Percentiles rank a stretch among this genome's conserved stretches.
phyloP scores from a whole-genome alignment of 1,284 basidiomycete genomes.

The Cryptococcus maquisensis region DNA sequence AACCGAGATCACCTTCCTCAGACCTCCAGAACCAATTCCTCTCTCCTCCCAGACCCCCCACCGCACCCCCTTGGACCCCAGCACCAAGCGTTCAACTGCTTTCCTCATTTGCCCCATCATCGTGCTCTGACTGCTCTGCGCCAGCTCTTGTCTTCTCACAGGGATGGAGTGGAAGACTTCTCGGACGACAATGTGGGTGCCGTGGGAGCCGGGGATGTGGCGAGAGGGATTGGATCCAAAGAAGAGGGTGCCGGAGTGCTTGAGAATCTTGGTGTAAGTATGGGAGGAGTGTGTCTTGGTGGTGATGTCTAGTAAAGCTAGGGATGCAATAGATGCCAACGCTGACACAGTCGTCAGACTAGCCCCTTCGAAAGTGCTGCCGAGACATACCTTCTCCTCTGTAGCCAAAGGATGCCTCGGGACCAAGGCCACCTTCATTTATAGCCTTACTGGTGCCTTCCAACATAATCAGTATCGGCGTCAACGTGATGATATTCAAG shows the following conservation, averaged over 20 bases:
- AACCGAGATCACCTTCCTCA: conserved; percentile 25
- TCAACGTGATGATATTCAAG: not conserved
- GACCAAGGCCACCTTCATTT: conserved; percentile 11
- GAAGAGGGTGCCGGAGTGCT: conserved; percentile 57
- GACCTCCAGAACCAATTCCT: conserved; percentile 8
- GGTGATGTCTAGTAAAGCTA: conserved; percentile 60
- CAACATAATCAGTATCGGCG: conserved; percentile 52
- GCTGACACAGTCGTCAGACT: conserved; percentile 51
- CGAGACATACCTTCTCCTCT: conserved; percentile 73
- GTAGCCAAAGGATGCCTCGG: conserved; percentile 66
- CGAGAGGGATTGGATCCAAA: conserved; percentile 61
- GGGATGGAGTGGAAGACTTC: conserved; percentile 73
- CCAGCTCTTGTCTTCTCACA: conserved; percentile 32
- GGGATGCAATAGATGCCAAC: conserved; percentile 71
- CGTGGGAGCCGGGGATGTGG: conserved; percentile 59
- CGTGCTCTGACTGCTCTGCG: conserved; percentile 49
- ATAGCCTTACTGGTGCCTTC: conserved; percentile 17
- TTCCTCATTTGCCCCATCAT: conserved; percentile 64
- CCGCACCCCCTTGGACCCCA: conserved; percentile 64
- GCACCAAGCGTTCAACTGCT: conserved; percentile 65
- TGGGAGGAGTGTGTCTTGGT: conserved; percentile 60
- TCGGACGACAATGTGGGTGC: conserved; percentile 72
- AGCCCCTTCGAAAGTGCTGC: not conserved
- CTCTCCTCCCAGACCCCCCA: conserved; percentile 63
- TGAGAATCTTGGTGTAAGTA: conserved; percentile 68